Conservation (phyloP, 495 filamentous ascomycete species). For the Neurospora africana region DNA sequence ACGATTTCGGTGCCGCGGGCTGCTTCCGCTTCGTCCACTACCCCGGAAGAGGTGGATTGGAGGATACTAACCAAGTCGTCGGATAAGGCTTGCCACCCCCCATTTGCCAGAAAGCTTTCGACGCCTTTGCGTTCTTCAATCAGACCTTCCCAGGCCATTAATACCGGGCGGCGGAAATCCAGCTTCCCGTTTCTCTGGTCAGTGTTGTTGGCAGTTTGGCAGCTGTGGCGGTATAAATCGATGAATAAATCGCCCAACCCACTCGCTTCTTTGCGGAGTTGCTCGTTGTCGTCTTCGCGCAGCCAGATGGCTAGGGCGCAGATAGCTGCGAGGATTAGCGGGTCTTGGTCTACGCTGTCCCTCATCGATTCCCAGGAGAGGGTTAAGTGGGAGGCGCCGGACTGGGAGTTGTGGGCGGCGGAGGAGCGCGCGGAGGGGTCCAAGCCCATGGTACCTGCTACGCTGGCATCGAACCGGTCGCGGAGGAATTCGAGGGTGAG, state of each 20-base stretch:
- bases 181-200: constrained; percentile 10
- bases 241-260: constrained; percentile 50
- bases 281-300: constrained; percentile 51
- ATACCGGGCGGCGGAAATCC: constrained; percentile 41
- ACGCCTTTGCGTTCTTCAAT: constrained; percentile 32
- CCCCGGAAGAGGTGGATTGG: constrained; percentile 5
- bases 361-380: constrained; percentile 43
- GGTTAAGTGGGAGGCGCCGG: constrained; percentile 23
- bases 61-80: constrained; percentile 36
- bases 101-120: constrained; percentile 30
- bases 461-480: constrained; percentile 52
- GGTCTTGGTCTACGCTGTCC: constrained; percentile 26
- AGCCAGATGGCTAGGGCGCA: constrained; percentile 49
- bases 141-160: constrained; percentile 44
- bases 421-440: constrained; percentile 34
- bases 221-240: constrained; percentile 37
- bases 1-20: constrained; percentile 42
- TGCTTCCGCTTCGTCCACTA: constrained; percentile 20
- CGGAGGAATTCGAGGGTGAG: constrained; percentile 52
- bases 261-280: constrained; percentile 39
- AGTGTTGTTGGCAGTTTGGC: not conserved
- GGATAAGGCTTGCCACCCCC: constrained; percentile 40
- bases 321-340: constrained; percentile 42
- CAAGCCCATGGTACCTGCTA: constrained; percentile 43
- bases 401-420: constrained; percentile 17